Percentiles rank a stretch among this genome's conserved stretches.
phyloP scores from a whole-genome alignment of 2,329 filamentous ascomycete species.

The Ceratocystis destructans region DNA sequence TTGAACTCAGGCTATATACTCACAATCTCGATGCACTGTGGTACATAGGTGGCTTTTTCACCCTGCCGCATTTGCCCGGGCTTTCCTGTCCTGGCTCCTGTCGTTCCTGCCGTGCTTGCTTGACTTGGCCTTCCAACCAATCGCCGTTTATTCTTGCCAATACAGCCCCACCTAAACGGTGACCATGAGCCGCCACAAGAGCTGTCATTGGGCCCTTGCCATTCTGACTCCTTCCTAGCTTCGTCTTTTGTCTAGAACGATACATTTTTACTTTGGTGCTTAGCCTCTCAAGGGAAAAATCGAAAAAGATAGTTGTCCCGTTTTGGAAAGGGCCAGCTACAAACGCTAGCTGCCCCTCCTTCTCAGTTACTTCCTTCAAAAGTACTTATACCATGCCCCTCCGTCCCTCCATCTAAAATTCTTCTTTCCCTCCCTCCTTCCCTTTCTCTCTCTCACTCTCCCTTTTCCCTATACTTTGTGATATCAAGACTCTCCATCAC shows the following conservation, averaged over 20 bases:
- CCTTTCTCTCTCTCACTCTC: constrained; percentile 10
- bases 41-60: constrained; percentile 1
- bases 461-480: constrained; percentile 9
- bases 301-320: not conserved
- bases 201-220: not conserved
- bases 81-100: constrained; percentile 2
- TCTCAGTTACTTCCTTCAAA: not conserved
- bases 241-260: not conserved
- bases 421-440: constrained; percentile 3
- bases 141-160: not conserved
- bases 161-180: constrained; percentile 9
- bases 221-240: not conserved
- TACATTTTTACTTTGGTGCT: not conserved
- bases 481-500: constrained; percentile 12
- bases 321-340: not conserved
- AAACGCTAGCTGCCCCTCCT: not conserved
- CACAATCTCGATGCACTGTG: no score
- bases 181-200: not conserved
- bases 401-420: constrained; percentile 8
- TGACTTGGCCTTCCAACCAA: not conserved
- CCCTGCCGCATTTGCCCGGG: not conserved
- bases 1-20: no score
- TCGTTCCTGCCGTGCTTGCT: constrained; percentile 6
- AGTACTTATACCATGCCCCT: constrained; percentile 12
- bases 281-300: no score